Evolutionary conservation across 2,329 filamentous ascomycete genomes (phyloP).

Genomic region (Hypoxylon sp.): DNA sequence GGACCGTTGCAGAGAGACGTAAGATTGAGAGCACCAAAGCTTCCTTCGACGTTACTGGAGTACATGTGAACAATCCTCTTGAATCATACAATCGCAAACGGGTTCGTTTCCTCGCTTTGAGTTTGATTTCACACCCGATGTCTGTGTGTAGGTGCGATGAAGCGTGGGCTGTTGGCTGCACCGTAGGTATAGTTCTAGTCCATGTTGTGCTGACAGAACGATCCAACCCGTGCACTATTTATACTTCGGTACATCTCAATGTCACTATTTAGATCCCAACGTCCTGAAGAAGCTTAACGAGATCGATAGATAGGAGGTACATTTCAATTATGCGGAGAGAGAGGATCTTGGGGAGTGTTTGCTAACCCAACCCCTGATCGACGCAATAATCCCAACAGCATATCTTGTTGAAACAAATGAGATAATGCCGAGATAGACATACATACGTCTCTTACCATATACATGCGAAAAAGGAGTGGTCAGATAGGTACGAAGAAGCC

Average conservation of each 20-base stretch:
- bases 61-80: constrained; percentile 12
- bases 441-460: constrained; percentile 6
- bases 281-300: constrained; percentile 9
- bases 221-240: constrained; percentile 31
- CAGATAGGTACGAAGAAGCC: not conserved
- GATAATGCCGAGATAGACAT: constrained; percentile 8
- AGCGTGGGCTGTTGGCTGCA: constrained; percentile 5
- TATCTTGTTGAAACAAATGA: constrained; percentile 12
- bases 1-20: constrained; percentile 28
- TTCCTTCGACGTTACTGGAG: constrained; percentile 18
- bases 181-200: constrained; percentile 10
- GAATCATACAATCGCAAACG: constrained; percentile 23
- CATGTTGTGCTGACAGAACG: constrained; percentile 17
- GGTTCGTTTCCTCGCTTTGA: constrained; percentile 14
- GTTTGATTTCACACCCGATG: constrained; percentile 18
- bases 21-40: constrained; percentile 19
- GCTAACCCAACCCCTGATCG: constrained; percentile 21
- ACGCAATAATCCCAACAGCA: constrained; percentile 15
- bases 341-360: constrained; percentile 3
- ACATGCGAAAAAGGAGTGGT: not conserved
- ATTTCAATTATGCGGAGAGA: constrained; percentile 4
- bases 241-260: constrained; percentile 28
- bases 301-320: not conserved
- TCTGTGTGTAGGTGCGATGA: constrained; percentile 14
- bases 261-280: constrained; percentile 11